Base-by-base conservation (phyloP, 75 land plant species). In the Pinus albicaulis region DNA sequence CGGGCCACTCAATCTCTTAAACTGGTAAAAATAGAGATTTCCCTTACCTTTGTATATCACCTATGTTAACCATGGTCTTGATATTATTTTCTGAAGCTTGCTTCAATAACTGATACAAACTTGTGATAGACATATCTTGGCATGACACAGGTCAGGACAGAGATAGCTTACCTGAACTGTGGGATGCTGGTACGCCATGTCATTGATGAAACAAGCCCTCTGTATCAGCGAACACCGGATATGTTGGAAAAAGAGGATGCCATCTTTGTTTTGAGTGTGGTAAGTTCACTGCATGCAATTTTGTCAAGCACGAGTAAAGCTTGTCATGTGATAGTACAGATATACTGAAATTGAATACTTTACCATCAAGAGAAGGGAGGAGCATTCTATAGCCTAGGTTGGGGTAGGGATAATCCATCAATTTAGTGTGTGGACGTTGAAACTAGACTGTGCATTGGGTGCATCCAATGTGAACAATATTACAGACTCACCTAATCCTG, bases 121-220 rank as follows among this genome's bases (percentile, higher is more conserved):
- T 56, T 66, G 68, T 70, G 76, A 16, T 80, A 80, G 78, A 76
- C 56, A 69, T 76, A 65, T 69, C 79, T 44, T 77, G 74, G 80
- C 8, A 48, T 26, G 36, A n/a, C 65, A 75, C 79, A 85, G 86
- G 83, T 85, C 7, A 79, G 86, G 53, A 53, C 86, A 68, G 83
- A 85, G 56, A 59, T 85, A 59, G 79, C 86, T 23, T 78, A 71
- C 70, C 57, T 85, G 20, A 60, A 73, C 56, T 76, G 78, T 52
- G 86, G 86, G 41, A 85, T 85, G 86, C 80, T 85, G 38, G 80
- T 85, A 14, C 79, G 86, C 48, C 86, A 85, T 77, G 62, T 85
- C 17, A 85, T 85, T 57, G 86, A 85, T 63, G 83, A 81, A 56
- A 57, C 80, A 34, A 85, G 86, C 69, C 86, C 86, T 66, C 74